Conservation (phyloP, 306 rosid species). For the Cucurbita pepo region DNA sequence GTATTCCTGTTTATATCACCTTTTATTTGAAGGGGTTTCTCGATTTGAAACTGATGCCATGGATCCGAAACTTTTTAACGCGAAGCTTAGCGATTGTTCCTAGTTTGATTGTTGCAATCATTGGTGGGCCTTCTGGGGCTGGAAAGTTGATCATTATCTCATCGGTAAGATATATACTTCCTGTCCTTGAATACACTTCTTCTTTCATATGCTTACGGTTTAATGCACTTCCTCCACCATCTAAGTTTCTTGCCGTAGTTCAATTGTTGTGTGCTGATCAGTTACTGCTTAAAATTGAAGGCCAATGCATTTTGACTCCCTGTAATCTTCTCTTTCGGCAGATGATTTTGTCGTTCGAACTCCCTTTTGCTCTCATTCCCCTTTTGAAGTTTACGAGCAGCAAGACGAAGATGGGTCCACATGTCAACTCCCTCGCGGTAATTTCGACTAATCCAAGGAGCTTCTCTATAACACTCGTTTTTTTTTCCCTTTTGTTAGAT, state of each 20-base stretch:
- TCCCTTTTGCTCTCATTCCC: constrained; percentile 87
- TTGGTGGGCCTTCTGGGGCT: constrained; percentile 92
- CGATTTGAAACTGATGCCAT: constrained; percentile 57
- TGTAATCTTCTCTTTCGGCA: constrained; percentile 16
- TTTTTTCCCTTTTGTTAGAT: neutral
- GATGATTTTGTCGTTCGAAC: constrained; percentile 97
- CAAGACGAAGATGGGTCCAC: constrained; percentile 70
- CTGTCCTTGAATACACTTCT: neutral
- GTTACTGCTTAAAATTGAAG: neutral
- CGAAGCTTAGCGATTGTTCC: constrained; percentile 88
- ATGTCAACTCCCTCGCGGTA: constrained; percentile 66
- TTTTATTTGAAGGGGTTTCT: constrained; percentile 60
- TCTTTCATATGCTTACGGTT: neutral
- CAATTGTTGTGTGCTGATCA: neutral
- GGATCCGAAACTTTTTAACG: constrained; percentile 78
- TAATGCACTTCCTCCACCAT: neutral
- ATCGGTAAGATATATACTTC: constrained; percentile 47
- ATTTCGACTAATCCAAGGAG: neutral
- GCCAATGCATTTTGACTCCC: neutral
- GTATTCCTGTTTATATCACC: neutral
- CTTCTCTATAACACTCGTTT: neutral
- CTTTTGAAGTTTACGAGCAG: constrained; percentile 92
- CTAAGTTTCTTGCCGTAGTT: neutral
- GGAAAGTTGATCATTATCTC: constrained; percentile 84
- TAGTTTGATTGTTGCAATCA: constrained; percentile 71